phyloP scores from a whole-genome alignment of 164 flowering plant genomes.

The Vitis rupestris region DNA sequence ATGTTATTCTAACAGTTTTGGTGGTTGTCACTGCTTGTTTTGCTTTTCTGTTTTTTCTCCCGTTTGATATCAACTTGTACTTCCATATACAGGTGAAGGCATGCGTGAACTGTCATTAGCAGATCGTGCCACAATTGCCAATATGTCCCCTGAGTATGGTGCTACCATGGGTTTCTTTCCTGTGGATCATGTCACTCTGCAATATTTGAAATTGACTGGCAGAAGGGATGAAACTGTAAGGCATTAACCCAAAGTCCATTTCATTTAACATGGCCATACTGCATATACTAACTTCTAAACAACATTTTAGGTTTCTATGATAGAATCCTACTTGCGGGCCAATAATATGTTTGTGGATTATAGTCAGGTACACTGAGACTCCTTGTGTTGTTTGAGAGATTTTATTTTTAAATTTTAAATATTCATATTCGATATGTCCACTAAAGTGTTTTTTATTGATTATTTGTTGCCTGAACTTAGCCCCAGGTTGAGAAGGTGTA shows the following conservation, averaged over 20 bases:
- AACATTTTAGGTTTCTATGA: slow-evolving; percentile 54
- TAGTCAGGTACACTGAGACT: slow-evolving; percentile 45
- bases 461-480: slow-evolving; percentile 32
- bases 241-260: background rate
- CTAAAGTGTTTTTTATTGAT: background rate
- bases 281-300: background rate
- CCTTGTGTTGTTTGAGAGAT: background rate
- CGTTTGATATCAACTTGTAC: slow-evolving; percentile 2
- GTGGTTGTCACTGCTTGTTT: background rate
- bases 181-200: slow-evolving; percentile 83
- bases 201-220: slow-evolving; percentile 81
- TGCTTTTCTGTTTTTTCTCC: background rate
- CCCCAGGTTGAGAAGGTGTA: slow-evolving; percentile 63
- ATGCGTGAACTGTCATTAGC: slow-evolving; percentile 79
- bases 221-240: slow-evolving; percentile 87
- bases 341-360: slow-evolving; percentile 90
- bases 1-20: background rate
- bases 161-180: slow-evolving; percentile 98
- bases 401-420: background rate
- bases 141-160: slow-evolving; percentile 88
- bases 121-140: slow-evolving; percentile 84
- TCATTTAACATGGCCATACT: background rate
- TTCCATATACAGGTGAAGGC: slow-evolving; percentile 58
- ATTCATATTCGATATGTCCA: slow-evolving; percentile 1
- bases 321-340: slow-evolving; percentile 77